Evolutionary conservation across 345 rosid species (phyloP), one percentile per base, ranked within the genome.

Genomic region (Erodium maritimum): DNA sequence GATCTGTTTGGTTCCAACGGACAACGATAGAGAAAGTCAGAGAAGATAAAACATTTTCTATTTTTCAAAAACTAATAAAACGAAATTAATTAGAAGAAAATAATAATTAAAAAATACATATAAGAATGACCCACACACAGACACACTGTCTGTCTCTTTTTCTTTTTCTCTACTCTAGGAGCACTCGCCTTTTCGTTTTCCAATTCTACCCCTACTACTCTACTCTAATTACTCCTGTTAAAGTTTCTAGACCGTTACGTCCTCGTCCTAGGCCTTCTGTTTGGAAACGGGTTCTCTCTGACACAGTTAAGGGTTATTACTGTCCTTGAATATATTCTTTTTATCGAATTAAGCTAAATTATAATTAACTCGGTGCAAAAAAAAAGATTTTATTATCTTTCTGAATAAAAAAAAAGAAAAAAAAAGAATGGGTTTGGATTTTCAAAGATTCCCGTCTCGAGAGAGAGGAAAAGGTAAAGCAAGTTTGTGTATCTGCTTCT

Each of bases 1-100:
- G 17, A 71, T 72, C 82, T 81, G 95, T 89, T 89, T 76, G 79
- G 80, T 65, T 82, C 81, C 80, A 77, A 85, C 82, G 86, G 88
- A 81, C 79, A 81, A 68, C 57, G 70, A 21, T n/a, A 54, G 69
- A 37, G 60, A 19, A 23, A 51, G 56, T 1, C 79, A 57, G 61
- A 51, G 65, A 58, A 61, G 22, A 34, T 53, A 9, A 17, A 20
- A n/a, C n/a, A n/a, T n/a, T n/a, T n/a, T n/a, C n/a, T 33, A 67
- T 61, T 61, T 59, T 18, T 52, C 48, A 37, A 57, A 55, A 19
- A 53, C n/a, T n/a, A n/a, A n/a, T n/a, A 69, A 69, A 62, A 6
- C 37, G 8, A 29, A 29, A 29, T 29, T 29, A 29, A 29, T 29
- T 29, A 29, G 9, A 56, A 16, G 19, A 69, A 74, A 71, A 65